Conservation (phyloP, 148 eudicot species). For the Rhododendron mucronatum region DNA sequence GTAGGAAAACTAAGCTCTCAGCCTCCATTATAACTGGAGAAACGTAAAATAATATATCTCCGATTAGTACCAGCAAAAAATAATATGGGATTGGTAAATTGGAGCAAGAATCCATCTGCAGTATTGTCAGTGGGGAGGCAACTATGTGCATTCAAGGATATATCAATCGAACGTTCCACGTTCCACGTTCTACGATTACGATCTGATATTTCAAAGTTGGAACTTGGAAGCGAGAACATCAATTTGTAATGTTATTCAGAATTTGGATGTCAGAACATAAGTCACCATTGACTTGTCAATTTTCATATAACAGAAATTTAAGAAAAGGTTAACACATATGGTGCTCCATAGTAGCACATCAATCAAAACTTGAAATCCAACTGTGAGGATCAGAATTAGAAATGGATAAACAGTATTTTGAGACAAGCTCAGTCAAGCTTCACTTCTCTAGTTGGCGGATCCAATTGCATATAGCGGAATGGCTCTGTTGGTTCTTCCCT, state of each 20-base stretch:
- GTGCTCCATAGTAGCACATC: background rate
- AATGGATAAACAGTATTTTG: background rate
- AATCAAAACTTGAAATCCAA: background rate
- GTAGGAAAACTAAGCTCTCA: background rate
- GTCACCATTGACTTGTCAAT: background rate
- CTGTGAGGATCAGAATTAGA: background rate
- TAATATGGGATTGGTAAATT: background rate
- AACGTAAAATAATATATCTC: too few species aligned
- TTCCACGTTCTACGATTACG: background rate
- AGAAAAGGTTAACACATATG: background rate
- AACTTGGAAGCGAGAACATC: background rate
- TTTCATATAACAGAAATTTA: background rate
- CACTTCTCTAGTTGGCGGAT: constrained; percentile 64
- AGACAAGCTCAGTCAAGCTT: constrained; percentile 39
- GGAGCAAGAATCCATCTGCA: background rate
- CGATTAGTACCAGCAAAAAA: too few species aligned
- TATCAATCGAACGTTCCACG: too few species aligned
- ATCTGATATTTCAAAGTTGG: background rate
- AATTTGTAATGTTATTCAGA: background rate
- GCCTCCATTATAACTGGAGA: background rate
- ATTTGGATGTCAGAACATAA: background rate
- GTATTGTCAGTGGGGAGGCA: background rate
- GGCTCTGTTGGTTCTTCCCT: constrained; percentile 93
- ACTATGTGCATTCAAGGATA: background rate
- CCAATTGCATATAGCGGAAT: constrained; percentile 61